Conservation (phyloP, 202 grass and related monocot genomes). For the Cymbopogon flexuosus region DNA sequence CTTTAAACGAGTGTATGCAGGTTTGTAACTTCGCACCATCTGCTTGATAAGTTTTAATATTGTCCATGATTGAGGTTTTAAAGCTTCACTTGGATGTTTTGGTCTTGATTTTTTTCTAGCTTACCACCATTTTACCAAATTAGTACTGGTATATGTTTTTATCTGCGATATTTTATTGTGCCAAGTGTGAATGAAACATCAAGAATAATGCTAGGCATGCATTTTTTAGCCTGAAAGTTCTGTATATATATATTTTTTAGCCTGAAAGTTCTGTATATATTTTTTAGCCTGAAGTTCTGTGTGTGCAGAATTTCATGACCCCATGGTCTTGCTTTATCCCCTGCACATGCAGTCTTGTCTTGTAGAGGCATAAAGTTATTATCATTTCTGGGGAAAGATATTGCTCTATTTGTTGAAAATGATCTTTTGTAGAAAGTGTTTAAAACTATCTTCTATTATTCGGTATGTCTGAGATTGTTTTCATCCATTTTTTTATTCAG, state of each 20-base stretch:
- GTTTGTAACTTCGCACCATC: constrained; percentile 31
- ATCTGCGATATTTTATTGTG: not conserved
- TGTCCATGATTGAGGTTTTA: not conserved
- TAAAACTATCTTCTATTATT: no score
- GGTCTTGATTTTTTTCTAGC: not conserved
- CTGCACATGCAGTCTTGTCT: not conserved
- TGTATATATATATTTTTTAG: not conserved
- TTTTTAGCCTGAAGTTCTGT: not conserved
- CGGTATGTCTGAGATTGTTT: not conserved
- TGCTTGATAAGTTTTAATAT: constrained; percentile 1
- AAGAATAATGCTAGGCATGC: not conserved
- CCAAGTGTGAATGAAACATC: not conserved
- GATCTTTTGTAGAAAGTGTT: not conserved
- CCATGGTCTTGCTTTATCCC: not conserved
- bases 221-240: not conserved
- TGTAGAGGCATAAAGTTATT: not conserved
- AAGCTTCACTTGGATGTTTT: not conserved
- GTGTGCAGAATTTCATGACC: not conserved
- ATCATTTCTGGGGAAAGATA: not conserved
- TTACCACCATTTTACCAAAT: not conserved
- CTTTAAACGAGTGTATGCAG: constrained; percentile 95
- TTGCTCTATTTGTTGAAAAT: not conserved
- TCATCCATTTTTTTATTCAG: not conserved
- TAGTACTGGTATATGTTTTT: not conserved
- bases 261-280: not conserved